Conservation (phyloP, 2,329 filamentous ascomycete genomes). For the Didymella lethalis region DNA sequence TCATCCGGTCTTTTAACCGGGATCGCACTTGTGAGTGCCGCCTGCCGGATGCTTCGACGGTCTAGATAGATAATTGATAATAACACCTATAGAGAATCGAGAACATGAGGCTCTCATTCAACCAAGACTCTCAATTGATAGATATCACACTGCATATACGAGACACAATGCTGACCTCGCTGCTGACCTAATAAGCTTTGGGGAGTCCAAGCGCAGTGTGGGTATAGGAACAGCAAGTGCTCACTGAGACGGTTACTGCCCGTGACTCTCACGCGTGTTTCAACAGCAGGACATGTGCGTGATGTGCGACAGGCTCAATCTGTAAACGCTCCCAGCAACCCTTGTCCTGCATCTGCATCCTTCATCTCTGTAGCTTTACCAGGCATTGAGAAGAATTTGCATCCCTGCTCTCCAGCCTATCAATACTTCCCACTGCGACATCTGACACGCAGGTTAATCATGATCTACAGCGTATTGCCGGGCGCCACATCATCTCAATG, state of each 20-base stretch:
- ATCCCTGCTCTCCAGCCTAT: neutral
- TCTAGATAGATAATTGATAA: slow-evolving; percentile 3
- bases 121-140: neutral
- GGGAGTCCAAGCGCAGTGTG: neutral
- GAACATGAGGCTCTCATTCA: neutral
- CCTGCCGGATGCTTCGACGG: neutral
- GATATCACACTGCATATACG: slow-evolving; percentile 10
- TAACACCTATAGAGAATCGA: slow-evolving; percentile 6
- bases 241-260: neutral
- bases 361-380: slow-evolving; percentile 8
- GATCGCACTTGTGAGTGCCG: neutral
- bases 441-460: slow-evolving; percentile 21
- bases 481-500: slow-evolving; percentile 21
- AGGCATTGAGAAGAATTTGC: neutral
- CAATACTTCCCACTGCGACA: slow-evolving; percentile 3
- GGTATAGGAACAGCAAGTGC: neutral
- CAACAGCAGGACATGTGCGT: neutral
- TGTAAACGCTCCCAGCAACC: slow-evolving; percentile 1
- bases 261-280: neutral
- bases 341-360: slow-evolving; percentile 2
- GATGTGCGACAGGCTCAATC: neutral
- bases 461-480: slow-evolving; percentile 19
- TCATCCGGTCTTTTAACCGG: neutral
- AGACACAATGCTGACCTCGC: slow-evolving; percentile 1
- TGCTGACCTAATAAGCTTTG: neutral